A percentile compares a stretch with the other conserved stretches of the same genome.
Evolutionary conservation across 306 rosid genomes (phyloP).

Genomic region (barrel medic (Medicago truncatula)): MtrunA17r5.0-ANR NC_053043.1:45132501-45133000

Average conservation of each 20-base stretch:
- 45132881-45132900: not conserved
- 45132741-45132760: constrained; percentile 97
- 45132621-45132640: not conserved
- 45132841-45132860: not conserved
- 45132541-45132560: constrained; percentile 5
- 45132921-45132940: no score
- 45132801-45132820: constrained; percentile 94
- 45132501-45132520: constrained; percentile 20
- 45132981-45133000: no score
- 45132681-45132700: not conserved
- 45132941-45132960: no score
- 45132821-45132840: constrained; percentile 18
- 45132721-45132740: constrained; percentile 85
- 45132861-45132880: not conserved
- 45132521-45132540: not conserved
- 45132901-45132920: no score
- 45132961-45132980: no score
- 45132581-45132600: not conserved
- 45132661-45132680: not conserved
- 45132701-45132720: not conserved
- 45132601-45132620: no score
- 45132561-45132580: not conserved
- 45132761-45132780: constrained; percentile 96
- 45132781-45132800: constrained; percentile 97
- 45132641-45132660: not conserved